Percentiles rank a stretch among this genome's conserved stretches.
Evolutionary conservation across 2,329 filamentous ascomycete species (phyloP).

Genomic region (Aspergillus brasiliensis): DNA sequence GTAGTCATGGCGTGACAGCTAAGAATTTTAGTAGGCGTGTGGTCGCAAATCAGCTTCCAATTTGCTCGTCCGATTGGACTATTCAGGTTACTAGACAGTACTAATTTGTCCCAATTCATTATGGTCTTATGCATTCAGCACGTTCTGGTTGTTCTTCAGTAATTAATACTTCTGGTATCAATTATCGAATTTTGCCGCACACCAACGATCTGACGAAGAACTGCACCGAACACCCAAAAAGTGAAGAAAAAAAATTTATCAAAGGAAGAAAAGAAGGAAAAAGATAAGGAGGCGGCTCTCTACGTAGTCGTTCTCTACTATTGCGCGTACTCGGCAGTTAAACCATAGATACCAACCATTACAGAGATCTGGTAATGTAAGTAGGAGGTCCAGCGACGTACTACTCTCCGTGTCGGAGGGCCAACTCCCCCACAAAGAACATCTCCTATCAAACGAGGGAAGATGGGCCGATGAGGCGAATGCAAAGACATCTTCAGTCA

Average conservation of each 20-base stretch:
- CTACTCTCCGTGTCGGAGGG: background rate
- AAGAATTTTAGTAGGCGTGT: slow-evolving; percentile 19
- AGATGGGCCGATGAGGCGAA: background rate
- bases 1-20: slow-evolving; percentile 21
- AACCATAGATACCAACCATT: slow-evolving; percentile 7
- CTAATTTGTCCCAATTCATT: slow-evolving; percentile 7
- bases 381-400: too few relatives aligned
- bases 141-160: slow-evolving; percentile 16
- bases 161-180: background rate
- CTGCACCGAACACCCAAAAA: background rate
- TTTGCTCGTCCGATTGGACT: slow-evolving; percentile 13
- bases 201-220: slow-evolving; percentile 1
- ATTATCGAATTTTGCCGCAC: slow-evolving; percentile 11
- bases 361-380: slow-evolving; percentile 1
- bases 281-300: slow-evolving; percentile 14
- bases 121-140: slow-evolving; percentile 19
- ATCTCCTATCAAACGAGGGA: background rate
- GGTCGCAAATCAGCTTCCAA: slow-evolving; percentile 21
- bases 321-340: slow-evolving; percentile 3
- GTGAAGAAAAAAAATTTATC: slow-evolving; percentile 1
- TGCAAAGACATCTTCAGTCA: slow-evolving; percentile 4
- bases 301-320: background rate
- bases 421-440: slow-evolving; percentile 1
- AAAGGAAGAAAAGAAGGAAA: slow-evolving; percentile 1
- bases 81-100: slow-evolving; percentile 14